Percentiles rank a stretch among this genome's conserved stretches.
Conservation (phyloP, 177 flowering plant species). For the Vitis hybrid region DNA sequence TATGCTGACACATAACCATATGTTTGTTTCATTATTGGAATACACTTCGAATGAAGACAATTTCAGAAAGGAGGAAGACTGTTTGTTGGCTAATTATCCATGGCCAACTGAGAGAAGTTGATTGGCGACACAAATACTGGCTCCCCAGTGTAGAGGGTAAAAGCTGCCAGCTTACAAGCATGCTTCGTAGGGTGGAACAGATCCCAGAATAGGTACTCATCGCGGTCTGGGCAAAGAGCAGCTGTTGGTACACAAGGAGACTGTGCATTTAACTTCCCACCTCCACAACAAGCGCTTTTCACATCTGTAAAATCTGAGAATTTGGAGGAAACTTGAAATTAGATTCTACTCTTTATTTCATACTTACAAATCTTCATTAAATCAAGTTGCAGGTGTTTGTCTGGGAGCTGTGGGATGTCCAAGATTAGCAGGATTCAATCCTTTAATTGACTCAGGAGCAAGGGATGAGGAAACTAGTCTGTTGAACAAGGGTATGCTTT, state of each 20-base stretch:
- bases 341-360: not conserved
- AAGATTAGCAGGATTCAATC: too few species aligned
- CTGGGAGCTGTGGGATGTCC: not conserved
- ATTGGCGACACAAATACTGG: too few species aligned
- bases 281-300: constrained; percentile 36
- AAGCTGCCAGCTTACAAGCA: constrained; percentile 29
- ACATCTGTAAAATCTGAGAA: constrained; percentile 17
- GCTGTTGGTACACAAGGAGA: constrained; percentile 11
- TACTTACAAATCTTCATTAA: not conserved
- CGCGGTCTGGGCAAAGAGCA: constrained; percentile 20
- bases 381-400: not conserved
- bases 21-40: too few species aligned
- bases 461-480: not conserved
- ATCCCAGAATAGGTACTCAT: constrained; percentile 43
- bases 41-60: too few species aligned
- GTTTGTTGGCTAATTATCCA: too few species aligned
- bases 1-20: too few species aligned
- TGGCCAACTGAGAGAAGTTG: too few species aligned
- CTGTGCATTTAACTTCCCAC: constrained; percentile 25
- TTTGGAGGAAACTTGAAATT: not conserved
- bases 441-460: too few species aligned
- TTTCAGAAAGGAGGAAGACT: too few species aligned
- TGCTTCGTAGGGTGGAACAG: constrained; percentile 35
- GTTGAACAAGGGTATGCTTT: not conserved
- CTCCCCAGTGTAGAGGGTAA: constrained; percentile 17